These are phyloP conservation scores for Chaetomiaceae sp. DNA, from an alignment of 2,329 filamentous ascomycete genomes.

Conservation along the genomic window DNA sequence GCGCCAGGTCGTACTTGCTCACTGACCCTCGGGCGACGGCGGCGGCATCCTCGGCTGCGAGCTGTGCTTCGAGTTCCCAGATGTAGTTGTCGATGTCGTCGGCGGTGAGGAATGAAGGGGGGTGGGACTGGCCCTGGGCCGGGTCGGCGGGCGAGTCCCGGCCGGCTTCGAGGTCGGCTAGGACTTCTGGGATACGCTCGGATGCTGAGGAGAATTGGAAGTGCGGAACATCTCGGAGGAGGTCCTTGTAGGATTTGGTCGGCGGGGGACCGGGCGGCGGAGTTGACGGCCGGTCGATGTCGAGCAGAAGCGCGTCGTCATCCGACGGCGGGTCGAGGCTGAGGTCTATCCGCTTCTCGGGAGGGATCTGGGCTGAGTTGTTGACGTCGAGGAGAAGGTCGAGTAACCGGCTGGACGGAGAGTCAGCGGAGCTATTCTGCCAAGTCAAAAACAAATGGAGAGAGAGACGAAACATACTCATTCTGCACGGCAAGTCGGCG, in stretches of 20 bases:
- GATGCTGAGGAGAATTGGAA: conserved; percentile 49
- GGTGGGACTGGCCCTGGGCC: conserved; percentile 49
- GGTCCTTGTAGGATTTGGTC: conserved; percentile 45
- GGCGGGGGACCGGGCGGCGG: conserved; percentile 40
- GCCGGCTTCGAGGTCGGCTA: conserved; percentile 45
- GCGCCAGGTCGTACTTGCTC: conserved; percentile 27
- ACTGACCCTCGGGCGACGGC: conserved; percentile 24
- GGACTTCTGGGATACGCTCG: conserved; percentile 57
- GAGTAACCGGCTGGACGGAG: conserved; percentile 65
- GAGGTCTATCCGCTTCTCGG: conserved; percentile 71
- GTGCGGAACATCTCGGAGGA: conserved; percentile 52
- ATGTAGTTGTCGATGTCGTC: conserved; percentile 73
- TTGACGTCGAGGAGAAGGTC: conserved; percentile 90
- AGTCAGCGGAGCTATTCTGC: conserved; percentile 22
- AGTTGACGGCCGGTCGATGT: conserved; percentile 74
- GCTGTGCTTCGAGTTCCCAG: conserved; percentile 54
- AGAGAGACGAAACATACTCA: conserved; percentile 57
- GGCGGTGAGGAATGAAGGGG: conserved; percentile 62
- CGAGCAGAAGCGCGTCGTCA: conserved; percentile 59
- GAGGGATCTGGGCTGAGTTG: conserved; percentile 70
- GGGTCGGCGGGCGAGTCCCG: conserved; percentile 39
- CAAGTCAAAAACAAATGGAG: conserved; percentile 4
- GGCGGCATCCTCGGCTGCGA: conserved; percentile 41
- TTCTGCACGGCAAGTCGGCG: conserved; percentile 86
- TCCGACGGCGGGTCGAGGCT: conserved; percentile 44